Evolutionary conservation across 2,329 filamentous ascomycete genomes (phyloP).

Genomic region (Cadophora malorum): DNA sequence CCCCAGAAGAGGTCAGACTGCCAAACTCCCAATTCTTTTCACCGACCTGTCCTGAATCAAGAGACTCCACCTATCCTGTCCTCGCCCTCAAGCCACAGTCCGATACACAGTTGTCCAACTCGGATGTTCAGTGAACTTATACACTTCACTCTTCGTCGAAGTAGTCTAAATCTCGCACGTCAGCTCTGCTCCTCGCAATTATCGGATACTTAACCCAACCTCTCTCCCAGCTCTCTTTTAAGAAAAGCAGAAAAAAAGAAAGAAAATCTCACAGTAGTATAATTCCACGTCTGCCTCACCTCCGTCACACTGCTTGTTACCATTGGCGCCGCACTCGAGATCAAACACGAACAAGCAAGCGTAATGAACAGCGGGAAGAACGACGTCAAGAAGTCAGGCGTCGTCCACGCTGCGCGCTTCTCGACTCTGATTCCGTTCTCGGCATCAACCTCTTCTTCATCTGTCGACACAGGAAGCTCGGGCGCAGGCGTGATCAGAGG

Average conservation of each 20-base stretch:
- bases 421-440: not conserved
- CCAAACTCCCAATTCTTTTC: too few relatives aligned
- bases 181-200: not conserved
- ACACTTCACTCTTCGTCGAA: constrained; percentile 14
- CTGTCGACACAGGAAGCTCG: not conserved
- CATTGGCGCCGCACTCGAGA: not conserved
- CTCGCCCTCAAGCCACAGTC: not conserved
- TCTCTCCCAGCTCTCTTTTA: too few relatives aligned
- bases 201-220: not conserved
- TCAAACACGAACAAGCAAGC: constrained; percentile 18
- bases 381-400: constrained; percentile 1
- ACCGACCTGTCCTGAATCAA: too few relatives aligned
- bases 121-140: constrained; percentile 14
- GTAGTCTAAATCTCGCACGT: not conserved
- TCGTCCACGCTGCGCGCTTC: constrained; percentile 7
- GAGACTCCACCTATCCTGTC: not conserved
- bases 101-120: constrained; percentile 11
- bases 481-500: constrained; percentile 1
- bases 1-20: too few relatives aligned
- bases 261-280: constrained; percentile 16
- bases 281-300: constrained; percentile 12
- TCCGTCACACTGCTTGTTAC: constrained; percentile 10
- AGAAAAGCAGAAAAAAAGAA: not conserved
- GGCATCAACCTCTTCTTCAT: not conserved
- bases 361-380: constrained; percentile 6